phyloP scores from a whole-genome alignment of 2,329 filamentous ascomycete species.

The Phyllosticta paracitricarpa region DNA sequence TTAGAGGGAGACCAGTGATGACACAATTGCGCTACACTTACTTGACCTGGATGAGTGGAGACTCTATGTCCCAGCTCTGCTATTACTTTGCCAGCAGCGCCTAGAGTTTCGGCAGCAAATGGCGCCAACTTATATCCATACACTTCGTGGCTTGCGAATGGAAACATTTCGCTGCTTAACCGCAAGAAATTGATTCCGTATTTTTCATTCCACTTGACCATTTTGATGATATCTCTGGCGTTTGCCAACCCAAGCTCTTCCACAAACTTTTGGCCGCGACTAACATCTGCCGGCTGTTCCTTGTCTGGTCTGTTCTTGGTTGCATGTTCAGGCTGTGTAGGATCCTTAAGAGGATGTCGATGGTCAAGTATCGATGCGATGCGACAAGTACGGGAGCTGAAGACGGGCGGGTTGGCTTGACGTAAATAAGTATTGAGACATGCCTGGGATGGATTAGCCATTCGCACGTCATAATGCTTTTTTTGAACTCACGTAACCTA shows the following conservation, averaged over 20 bases:
- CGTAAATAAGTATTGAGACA: slow-evolving; percentile 90
- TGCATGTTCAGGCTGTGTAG: slow-evolving; percentile 64
- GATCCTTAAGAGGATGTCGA: slow-evolving; percentile 68
- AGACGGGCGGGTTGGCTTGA: slow-evolving; percentile 70
- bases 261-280: slow-evolving; percentile 61
- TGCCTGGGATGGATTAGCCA: slow-evolving; percentile 43
- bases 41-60: slow-evolving; percentile 80
- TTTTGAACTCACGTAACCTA: slow-evolving; percentile 66
- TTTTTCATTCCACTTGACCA: slow-evolving; percentile 84
- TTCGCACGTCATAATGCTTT: not conserved
- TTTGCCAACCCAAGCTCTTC: slow-evolving; percentile 73
- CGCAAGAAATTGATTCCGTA: slow-evolving; percentile 90
- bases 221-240: slow-evolving; percentile 70
- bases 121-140: slow-evolving; percentile 78
- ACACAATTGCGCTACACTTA: slow-evolving; percentile 18
- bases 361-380: slow-evolving; percentile 87
- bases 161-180: slow-evolving; percentile 92
- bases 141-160: slow-evolving; percentile 80
- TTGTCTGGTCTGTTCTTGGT: slow-evolving; percentile 82
- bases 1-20: slow-evolving; percentile 1
- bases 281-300: slow-evolving; percentile 53
- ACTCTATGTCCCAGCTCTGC: slow-evolving; percentile 72
- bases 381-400: slow-evolving; percentile 82
- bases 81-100: slow-evolving; percentile 65
- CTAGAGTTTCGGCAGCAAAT: slow-evolving; percentile 70